Conservation (phyloP, 805 yeast species). For the Candida rishiriensis region DNA sequence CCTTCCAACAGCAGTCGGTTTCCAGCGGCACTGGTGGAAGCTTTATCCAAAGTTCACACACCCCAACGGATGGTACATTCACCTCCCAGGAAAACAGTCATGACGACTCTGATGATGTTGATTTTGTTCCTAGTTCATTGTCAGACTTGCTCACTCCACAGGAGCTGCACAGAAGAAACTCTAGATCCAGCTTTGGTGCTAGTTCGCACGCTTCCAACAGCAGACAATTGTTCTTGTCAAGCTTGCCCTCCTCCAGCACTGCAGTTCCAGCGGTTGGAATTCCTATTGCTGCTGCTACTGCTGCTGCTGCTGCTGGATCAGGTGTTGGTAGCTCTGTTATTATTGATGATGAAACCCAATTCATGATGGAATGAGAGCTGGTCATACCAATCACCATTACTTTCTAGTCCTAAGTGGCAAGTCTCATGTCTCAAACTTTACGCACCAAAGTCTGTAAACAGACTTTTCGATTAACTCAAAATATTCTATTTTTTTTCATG, state of each 20-base stretch:
- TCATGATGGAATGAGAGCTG: constrained; percentile 28
- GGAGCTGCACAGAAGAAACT: constrained; percentile 63
- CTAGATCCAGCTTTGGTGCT: constrained; percentile 34
- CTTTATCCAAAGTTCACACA: no score
- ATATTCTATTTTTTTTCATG: no score
- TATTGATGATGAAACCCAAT: constrained; percentile 34
- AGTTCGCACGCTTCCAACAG: constrained; percentile 4
- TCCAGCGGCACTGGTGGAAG: no score
- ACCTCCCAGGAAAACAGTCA: constrained; percentile 23
- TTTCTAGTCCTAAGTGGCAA: no score
- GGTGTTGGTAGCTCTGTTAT: no score
- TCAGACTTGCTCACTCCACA: constrained; percentile 81
- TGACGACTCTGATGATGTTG: constrained; percentile 52
- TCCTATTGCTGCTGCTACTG: constrained; percentile 9
- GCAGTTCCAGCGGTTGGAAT: constrained; percentile 9
- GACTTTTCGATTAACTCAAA: no score
- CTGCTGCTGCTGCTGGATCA: constrained; percentile 10
- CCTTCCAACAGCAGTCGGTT: no score
- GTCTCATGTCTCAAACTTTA: no score
- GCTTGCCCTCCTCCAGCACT: not conserved
- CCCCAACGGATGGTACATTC: no score
- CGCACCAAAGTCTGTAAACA: no score
- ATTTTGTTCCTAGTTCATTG: constrained; percentile 75
- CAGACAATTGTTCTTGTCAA: not conserved
- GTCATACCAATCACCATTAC: no score